Percentiles rank a stretch among this genome's conserved stretches.
Conservation (phyloP, 2,329 filamentous ascomycete species). For the Xylaria sp. region DNA sequence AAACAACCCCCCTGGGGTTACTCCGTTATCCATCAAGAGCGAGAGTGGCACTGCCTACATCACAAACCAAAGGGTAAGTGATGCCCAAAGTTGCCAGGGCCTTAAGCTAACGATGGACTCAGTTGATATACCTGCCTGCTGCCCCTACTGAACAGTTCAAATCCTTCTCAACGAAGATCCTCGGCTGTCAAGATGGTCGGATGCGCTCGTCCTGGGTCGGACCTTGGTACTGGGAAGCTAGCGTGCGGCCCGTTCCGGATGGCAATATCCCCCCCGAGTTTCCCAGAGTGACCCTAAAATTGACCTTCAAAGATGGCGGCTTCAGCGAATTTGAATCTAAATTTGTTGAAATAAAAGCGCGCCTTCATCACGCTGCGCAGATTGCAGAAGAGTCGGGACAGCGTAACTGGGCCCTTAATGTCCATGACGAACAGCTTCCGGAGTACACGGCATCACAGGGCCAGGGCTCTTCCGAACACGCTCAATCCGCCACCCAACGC, state of each 20-base stretch:
- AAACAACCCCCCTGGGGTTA: slow-evolving; percentile 70
- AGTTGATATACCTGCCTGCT: slow-evolving; percentile 90
- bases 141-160: slow-evolving; percentile 76
- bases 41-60: slow-evolving; percentile 81
- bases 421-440: slow-evolving; percentile 87
- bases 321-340: slow-evolving; percentile 88
- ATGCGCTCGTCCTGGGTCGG: slow-evolving; percentile 92
- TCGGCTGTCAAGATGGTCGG: slow-evolving; percentile 87
- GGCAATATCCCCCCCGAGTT: slow-evolving; percentile 83
- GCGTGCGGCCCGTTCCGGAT: slow-evolving; percentile 82
- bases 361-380: slow-evolving; percentile 82
- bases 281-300: slow-evolving; percentile 79
- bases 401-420: slow-evolving; percentile 60
- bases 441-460: slow-evolving; percentile 77
- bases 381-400: slow-evolving; percentile 75
- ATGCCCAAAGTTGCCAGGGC: slow-evolving; percentile 17
- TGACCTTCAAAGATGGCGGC: slow-evolving; percentile 95
- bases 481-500: slow-evolving; percentile 40
- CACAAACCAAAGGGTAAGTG: slow-evolving; percentile 82
- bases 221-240: slow-evolving; percentile 87
- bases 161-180: slow-evolving; percentile 88
- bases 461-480: slow-evolving; percentile 40
- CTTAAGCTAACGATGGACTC: slow-evolving; percentile 33
- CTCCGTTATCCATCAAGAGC: slow-evolving; percentile 76
- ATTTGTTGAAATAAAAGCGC: slow-evolving; percentile 86